These are phyloP conservation scores for Flaveria sonorensis DNA, from an alignment of 129 eudicot genomes.

Conservation along the genomic window DNA sequence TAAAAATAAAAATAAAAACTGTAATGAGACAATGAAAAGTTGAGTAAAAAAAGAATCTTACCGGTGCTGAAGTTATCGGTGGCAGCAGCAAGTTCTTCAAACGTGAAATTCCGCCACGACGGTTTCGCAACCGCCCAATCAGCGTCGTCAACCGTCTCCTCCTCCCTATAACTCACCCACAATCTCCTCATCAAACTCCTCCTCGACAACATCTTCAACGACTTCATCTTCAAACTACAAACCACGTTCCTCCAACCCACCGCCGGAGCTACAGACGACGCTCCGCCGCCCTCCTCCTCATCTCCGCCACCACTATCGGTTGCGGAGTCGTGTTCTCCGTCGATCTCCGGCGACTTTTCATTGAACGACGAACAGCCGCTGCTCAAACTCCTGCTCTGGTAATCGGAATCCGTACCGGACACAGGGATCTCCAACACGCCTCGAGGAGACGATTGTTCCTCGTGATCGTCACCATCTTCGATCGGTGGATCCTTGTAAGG, in stretches of 20 bases:
- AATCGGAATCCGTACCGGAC: constrained; percentile 61
- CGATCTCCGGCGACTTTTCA: constrained; percentile 25
- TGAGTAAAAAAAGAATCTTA: constrained; percentile 14
- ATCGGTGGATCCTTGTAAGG: constrained; percentile 22
- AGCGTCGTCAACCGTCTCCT: constrained; percentile 36
- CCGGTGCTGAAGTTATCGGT: constrained; percentile 73
- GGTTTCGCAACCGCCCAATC: constrained; percentile 61
- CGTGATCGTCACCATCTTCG: constrained; percentile 23
- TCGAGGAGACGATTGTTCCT: constrained; percentile 61
- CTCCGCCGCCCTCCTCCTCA: constrained; percentile 10
- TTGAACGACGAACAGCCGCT: constrained; percentile 44
- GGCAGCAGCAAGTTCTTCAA: constrained; percentile 67
- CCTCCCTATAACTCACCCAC: constrained; percentile 40
- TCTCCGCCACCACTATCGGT: constrained; percentile 26
- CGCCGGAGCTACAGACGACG: neutral
- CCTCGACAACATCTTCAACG: constrained; percentile 44
- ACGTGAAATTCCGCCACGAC: constrained; percentile 81
- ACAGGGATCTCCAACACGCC: constrained; percentile 63
- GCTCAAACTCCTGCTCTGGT: constrained; percentile 42
- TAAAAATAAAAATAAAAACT: too few relatives aligned
- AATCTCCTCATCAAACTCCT: constrained; percentile 50
- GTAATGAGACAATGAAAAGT: too few relatives aligned
- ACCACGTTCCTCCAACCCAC: constrained; percentile 57
- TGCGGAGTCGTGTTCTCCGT: neutral
- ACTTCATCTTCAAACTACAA: constrained; percentile 42